phyloP scores from a whole-genome alignment of 2,329 filamentous ascomycete genomes.

The Sordariomycetes sp. region DNA sequence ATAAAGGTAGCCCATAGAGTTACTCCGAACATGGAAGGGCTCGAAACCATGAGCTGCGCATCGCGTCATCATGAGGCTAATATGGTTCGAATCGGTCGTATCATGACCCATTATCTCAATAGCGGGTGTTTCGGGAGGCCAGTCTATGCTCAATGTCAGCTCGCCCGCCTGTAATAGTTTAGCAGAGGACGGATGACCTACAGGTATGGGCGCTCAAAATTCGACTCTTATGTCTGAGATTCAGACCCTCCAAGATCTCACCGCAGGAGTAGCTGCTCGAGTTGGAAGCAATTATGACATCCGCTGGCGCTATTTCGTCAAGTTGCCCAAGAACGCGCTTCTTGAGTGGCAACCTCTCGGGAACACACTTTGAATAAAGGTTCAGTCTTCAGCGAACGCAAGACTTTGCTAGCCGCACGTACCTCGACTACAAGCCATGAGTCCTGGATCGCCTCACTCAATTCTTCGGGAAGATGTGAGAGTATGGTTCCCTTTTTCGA shows the following conservation, averaged over 20 bases:
- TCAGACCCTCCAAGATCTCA: constrained; percentile 28
- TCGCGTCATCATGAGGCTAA: constrained; percentile 13
- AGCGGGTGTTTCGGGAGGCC: constrained; percentile 19
- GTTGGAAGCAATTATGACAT: constrained; percentile 33
- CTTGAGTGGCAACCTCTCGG: constrained; percentile 32
- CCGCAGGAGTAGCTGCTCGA: constrained; percentile 34
- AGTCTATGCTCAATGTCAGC: no score
- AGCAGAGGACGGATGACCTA: constrained; percentile 18
- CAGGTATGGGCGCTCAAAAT: constrained; percentile 34
- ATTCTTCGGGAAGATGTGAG: constrained; percentile 9
- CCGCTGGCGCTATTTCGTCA: constrained; percentile 21
- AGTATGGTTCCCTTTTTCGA: constrained; percentile 10
- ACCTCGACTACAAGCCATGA: constrained; percentile 20
- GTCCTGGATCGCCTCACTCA: constrained; percentile 10
- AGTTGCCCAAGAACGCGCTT: constrained; percentile 25
- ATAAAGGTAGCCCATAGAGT: constrained; percentile 22
- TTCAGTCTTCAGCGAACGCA: constrained; percentile 31
- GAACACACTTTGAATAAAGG: constrained; percentile 27
- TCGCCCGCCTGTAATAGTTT: no score
- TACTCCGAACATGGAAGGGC: constrained; percentile 17
- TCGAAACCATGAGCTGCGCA: constrained; percentile 17
- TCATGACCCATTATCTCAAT: constrained; percentile 22
- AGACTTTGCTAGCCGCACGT: neutral
- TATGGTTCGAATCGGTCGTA: constrained; percentile 10
- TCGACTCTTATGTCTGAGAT: constrained; percentile 20